Conservation (phyloP, 345 rosid genomes). For the Bruguiera parviflora region DNA sequence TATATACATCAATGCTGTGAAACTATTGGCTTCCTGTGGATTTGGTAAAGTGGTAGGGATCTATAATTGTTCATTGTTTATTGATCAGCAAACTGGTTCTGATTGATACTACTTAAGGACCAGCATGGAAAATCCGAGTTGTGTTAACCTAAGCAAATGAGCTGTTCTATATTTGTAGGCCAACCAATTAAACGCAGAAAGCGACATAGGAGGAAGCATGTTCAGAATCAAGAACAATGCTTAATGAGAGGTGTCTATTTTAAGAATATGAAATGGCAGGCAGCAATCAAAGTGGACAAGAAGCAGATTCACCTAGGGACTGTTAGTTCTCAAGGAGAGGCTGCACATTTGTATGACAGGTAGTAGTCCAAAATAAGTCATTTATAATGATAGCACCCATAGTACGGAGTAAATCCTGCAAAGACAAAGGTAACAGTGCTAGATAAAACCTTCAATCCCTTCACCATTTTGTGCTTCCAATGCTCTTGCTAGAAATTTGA, state of each 20-base stretch:
- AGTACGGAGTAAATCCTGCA: not conserved
- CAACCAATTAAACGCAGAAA: conserved; percentile 87
- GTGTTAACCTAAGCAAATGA: not conserved
- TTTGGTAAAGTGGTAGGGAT: too few species aligned
- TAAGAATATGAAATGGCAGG: conserved; percentile 99
- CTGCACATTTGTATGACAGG: conserved; percentile 95
- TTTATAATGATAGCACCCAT: not conserved
- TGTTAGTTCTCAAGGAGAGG: conserved; percentile 88
- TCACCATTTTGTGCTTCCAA: not conserved
- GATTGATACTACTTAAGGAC: not conserved
- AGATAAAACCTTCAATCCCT: too few species aligned
- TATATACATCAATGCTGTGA: too few species aligned
- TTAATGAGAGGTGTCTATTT: conserved; percentile 96
- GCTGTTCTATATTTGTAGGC: conserved; percentile 34
- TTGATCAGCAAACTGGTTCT: not conserved
- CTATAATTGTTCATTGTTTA: too few species aligned
- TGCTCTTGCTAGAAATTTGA: not conserved
- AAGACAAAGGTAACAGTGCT: too few species aligned
- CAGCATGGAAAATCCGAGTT: not conserved
- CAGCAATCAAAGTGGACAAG: conserved; percentile 95
- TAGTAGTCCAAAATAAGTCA: conserved; percentile 18
- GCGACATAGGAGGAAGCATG: conserved; percentile 79
- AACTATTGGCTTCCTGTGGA: too few species aligned
- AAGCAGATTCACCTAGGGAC: conserved; percentile 96
- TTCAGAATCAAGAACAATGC: conserved; percentile 88